Evolutionary conservation across 495 filamentous ascomycete species (phyloP), one percentile per base, ranked within the genome.

Genomic region (Lasiosphaeria ovina): DNA sequence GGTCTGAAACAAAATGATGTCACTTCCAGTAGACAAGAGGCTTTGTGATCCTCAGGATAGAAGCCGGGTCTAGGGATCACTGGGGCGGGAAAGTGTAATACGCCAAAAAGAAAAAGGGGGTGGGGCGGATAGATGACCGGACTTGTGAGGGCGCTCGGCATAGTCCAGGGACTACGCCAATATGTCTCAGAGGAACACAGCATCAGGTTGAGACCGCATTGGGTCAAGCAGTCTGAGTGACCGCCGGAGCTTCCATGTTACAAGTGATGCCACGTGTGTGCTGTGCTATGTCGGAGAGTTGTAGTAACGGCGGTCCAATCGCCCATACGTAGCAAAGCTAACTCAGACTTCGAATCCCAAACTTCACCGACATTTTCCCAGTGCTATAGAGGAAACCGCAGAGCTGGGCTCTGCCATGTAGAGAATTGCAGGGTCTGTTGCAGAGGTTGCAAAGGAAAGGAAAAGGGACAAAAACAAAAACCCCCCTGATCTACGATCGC

Each of bases 1-100:
- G 58, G 58, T 60, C 58, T 60, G 45, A 60, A 50, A 51, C 51
- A 55, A 14, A 35, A 55, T 60, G 58, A 60, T 60, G 58, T 16
- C 40, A 60, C 49, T 60, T 54, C 4, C 44, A 24, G 10, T 14
- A 9, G 12, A 31, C 3, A 54, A 60, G 14, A 55, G 45, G 55
- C 17, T 17, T 42, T 49, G 12, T 60, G 58, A 60, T 60, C 58
- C 51, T 48, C 49, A 47, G 17, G 36, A 6, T 16, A 12, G 45
- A 32, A 17, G 50, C 51, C 35, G 0, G 32, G 36, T 12, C 7
- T 54, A 32, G 14, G 31, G 58, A 60, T 60, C 58, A 60, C 11
- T 9, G 11, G 44, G 44, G 44, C 5, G 12, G 16, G 12, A 47
- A 47, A 57, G n/a, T 17, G 35, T 38, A 5, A 45, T n/a, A 7